Evolutionary conservation across 1,284 basidiomycete species (phyloP).

Genomic region (Singerocomus inundabilis): DNA sequence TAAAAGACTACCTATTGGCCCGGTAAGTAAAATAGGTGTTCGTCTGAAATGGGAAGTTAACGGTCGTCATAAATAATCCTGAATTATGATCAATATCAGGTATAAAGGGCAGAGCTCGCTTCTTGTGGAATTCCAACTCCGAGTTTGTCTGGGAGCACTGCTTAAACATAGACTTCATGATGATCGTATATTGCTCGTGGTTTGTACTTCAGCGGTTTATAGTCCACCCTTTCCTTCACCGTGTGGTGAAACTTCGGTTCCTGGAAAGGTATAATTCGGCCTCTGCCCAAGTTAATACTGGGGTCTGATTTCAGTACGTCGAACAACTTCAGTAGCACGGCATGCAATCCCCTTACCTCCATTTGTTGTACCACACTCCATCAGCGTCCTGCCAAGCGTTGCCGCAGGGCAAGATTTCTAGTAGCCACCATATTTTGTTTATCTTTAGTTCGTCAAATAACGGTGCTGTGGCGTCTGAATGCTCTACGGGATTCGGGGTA

Average conservation of each 20-base stretch:
- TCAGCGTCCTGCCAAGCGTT: constrained; percentile 29
- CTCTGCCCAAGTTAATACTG: constrained; percentile 32
- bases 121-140: background rate
- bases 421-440: constrained; percentile 28
- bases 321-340: background rate
- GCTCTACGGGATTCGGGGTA: constrained; percentile 9
- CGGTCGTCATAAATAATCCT: background rate
- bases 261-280: constrained; percentile 26
- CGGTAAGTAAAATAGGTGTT: too few relatives aligned
- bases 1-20: too few relatives aligned
- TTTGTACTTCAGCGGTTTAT: constrained; percentile 23
- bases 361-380: constrained; percentile 26
- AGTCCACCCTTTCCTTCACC: constrained; percentile 32
- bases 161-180: constrained; percentile 29
- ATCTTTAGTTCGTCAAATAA: constrained; percentile 24
- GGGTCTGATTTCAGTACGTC: background rate
- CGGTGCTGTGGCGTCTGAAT: constrained; percentile 27
- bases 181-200: constrained; percentile 26
- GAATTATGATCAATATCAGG: background rate
- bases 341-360: constrained; percentile 23
- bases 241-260: constrained; percentile 32
- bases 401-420: constrained; percentile 30
- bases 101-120: background rate
- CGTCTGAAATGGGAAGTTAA: background rate
- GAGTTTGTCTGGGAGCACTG: background rate